Percentiles rank a stretch among this genome's conserved stretches.
Evolutionary conservation across 1,284 basidiomycete species (phyloP).

Genomic region (Sporisorium iseilematis-ciliati): DNA sequence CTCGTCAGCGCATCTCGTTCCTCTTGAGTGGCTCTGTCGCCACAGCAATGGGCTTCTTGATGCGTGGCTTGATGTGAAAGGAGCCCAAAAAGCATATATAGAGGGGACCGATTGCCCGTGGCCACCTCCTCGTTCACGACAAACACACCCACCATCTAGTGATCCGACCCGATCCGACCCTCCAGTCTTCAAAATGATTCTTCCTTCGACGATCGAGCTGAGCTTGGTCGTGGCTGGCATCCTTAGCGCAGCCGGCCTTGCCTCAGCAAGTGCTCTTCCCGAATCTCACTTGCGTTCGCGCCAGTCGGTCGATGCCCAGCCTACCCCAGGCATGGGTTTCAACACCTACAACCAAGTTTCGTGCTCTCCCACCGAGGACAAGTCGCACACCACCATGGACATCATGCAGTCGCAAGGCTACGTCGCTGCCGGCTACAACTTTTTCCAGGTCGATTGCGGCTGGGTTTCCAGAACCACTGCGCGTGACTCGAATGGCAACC

Average conservation of each 20-base stretch:
- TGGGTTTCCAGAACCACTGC: constrained; percentile 70
- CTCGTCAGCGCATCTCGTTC: too few relatives aligned
- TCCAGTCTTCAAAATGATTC: constrained; percentile 3
- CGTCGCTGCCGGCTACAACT: constrained; percentile 47
- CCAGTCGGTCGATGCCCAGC: constrained; percentile 14
- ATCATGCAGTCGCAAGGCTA: constrained; percentile 68
- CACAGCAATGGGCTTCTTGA: too few relatives aligned
- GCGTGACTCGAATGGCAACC: constrained; percentile 71
- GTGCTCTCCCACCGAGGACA: constrained; percentile 61
- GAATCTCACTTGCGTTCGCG: constrained; percentile 3
- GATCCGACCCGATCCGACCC: too few relatives aligned
- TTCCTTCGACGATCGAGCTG: constrained; percentile 2
- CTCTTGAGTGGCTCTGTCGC: too few relatives aligned
- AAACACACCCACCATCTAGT: too few relatives aligned
- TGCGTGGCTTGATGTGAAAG: too few relatives aligned
- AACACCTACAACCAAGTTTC: constrained; percentile 67
- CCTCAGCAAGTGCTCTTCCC: constrained; percentile 7
- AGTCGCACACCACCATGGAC: constrained; percentile 65
- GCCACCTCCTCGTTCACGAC: too few relatives aligned
- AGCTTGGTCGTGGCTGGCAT: constrained; percentile 8
- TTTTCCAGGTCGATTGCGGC: constrained; percentile 64
- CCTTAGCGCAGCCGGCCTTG: constrained; percentile 8
- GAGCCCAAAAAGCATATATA: too few relatives aligned
- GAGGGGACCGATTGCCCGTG: too few relatives aligned
- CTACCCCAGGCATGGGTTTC: constrained; percentile 59